These are phyloP conservation scores for Lupinus albus DNA, from an alignment of 306 rosid species.

Conservation along the genomic window DNA sequence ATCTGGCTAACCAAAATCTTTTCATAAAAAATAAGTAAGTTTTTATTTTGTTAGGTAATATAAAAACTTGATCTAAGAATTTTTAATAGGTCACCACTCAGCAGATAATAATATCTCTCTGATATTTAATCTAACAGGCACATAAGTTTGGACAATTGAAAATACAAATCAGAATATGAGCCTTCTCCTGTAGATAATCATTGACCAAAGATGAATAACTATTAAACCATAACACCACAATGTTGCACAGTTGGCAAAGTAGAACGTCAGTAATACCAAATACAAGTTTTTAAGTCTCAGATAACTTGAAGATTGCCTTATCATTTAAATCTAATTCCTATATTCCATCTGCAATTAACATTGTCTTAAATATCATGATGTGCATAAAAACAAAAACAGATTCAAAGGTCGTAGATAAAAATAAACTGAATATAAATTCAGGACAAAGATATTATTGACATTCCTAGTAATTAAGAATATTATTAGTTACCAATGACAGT, in stretches of 20 bases:
- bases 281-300: background rate
- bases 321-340: constrained; percentile 3
- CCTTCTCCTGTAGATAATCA: constrained; percentile 5
- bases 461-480: background rate
- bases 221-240: background rate
- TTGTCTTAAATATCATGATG: background rate
- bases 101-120: background rate
- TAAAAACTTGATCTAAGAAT: too few relatives aligned
- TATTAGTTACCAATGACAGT: background rate
- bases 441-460: constrained; percentile 2
- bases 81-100: background rate
- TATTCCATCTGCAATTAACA: background rate
- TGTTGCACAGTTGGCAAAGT: background rate
- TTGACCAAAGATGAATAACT: background rate
- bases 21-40: too few relatives aligned
- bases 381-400: background rate
- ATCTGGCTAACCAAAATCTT: too few relatives aligned
- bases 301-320: constrained; percentile 13
- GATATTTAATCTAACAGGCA: background rate
- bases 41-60: too few relatives aligned
- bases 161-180: background rate
- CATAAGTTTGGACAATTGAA: background rate
- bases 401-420: constrained; percentile 5
- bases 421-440: constrained; percentile 2
- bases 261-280: background rate